These are phyloP conservation scores for Boletus rubroflammeus DNA, from an alignment of 768 basidiomycete genomes.

Conservation along the genomic window DNA sequence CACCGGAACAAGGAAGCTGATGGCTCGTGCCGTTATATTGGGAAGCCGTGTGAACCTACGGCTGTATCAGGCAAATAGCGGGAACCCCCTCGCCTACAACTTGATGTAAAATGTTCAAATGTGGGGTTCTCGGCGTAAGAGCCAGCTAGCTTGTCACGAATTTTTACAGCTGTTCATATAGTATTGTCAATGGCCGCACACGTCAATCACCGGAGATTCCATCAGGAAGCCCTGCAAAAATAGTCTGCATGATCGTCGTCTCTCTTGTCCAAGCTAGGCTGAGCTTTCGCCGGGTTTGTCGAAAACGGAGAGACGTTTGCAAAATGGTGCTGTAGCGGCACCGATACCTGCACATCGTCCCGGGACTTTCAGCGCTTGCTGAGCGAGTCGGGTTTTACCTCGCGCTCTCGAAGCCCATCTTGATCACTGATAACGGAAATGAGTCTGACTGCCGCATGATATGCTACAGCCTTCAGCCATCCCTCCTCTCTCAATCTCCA, in stretches of 20 bases:
- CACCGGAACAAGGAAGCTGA: slow-evolving; percentile 4
- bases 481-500: not conserved
- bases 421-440: slow-evolving; percentile 28
- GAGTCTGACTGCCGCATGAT: slow-evolving; percentile 12
- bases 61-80: slow-evolving; percentile 8
- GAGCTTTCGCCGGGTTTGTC: not conserved
- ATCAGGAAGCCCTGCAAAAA: slow-evolving; percentile 6
- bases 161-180: not conserved
- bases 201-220: slow-evolving; percentile 7
- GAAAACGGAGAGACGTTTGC: not conserved
- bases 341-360: not conserved
- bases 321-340: not conserved
- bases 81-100: not conserved
- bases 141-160: not conserved
- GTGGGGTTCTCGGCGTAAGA: slow-evolving; percentile 1
- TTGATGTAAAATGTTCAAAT: slow-evolving; percentile 3
- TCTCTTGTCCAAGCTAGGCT: not conserved
- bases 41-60: slow-evolving; percentile 20
- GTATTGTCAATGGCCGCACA: not conserved
- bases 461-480: not conserved
- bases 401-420: not conserved
- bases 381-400: not conserved
- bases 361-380: not conserved
- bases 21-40: slow-evolving; percentile 14
- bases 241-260: slow-evolving; percentile 7